Percentiles rank a stretch among this genome's conserved stretches.
Conservation (phyloP, 495 filamentous ascomycete genomes). For the Parachaetomium inaequale region DNA sequence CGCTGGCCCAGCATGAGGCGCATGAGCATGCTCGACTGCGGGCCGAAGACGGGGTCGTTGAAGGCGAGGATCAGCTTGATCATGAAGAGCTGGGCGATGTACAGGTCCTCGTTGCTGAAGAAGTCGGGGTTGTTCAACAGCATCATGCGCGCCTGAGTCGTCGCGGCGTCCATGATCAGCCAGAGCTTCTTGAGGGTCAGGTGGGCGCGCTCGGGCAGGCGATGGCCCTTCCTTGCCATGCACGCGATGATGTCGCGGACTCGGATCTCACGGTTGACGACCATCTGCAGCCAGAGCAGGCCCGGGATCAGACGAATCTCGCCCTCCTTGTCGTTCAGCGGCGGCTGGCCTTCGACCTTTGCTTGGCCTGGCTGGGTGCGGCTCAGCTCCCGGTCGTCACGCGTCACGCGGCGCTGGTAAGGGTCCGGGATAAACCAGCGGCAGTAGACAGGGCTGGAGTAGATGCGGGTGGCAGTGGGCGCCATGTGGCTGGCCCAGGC, state of each 20-base stretch:
- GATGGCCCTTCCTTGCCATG: slow-evolving; percentile 49
- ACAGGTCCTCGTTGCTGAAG: slow-evolving; percentile 54
- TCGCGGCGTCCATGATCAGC: slow-evolving; percentile 61
- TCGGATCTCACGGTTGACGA: slow-evolving; percentile 28
- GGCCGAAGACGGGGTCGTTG: slow-evolving; percentile 47
- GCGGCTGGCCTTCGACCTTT: neutral
- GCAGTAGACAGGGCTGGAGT: slow-evolving; percentile 50
- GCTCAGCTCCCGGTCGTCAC: slow-evolving; percentile 19
- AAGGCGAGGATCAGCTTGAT: slow-evolving; percentile 60
- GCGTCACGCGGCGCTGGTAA: slow-evolving; percentile 25
- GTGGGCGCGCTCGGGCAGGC: slow-evolving; percentile 44
- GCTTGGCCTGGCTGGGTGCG: slow-evolving; percentile 14
- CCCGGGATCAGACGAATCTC: slow-evolving; percentile 27
- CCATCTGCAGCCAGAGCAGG: slow-evolving; percentile 32
- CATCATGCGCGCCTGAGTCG: slow-evolving; percentile 45
- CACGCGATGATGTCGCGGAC: slow-evolving; percentile 52
- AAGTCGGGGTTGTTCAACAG: slow-evolving; percentile 47
- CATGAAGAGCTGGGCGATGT: slow-evolving; percentile 53
- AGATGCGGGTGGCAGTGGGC: slow-evolving; percentile 46
- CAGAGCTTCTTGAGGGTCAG: slow-evolving; percentile 57
- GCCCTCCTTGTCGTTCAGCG: slow-evolving; percentile 9
- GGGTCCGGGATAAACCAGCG: slow-evolving; percentile 47
- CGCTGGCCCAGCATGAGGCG: slow-evolving; percentile 58
- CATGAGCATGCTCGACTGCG: slow-evolving; percentile 40
- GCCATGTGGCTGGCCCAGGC: slow-evolving; percentile 34